Evolutionary conservation across 2,329 filamentous ascomycete species (phyloP).

Genomic region (Pleoardoris graminearum): DNA sequence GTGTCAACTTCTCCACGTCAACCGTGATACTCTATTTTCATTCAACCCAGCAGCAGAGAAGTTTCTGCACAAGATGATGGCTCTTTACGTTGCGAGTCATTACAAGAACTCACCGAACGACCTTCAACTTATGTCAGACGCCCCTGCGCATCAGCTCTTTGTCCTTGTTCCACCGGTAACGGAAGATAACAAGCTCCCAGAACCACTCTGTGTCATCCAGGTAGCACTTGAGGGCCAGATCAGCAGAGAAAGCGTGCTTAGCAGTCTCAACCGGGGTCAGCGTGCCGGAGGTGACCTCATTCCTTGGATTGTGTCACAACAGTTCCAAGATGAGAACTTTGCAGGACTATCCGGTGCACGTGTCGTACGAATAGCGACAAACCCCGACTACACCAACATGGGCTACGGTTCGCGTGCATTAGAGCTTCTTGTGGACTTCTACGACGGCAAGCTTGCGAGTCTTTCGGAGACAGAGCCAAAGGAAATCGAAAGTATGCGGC

Average conservation of each 20-base stretch:
- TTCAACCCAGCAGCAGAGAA: constrained; percentile 97
- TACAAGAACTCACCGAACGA: constrained; percentile 99
- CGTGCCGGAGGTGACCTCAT: constrained; percentile 91
- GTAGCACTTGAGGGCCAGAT: constrained; percentile 94
- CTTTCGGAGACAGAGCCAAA: constrained; percentile 71
- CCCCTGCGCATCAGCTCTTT: constrained; percentile 93
- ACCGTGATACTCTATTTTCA: constrained; percentile 95
- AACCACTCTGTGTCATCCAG: constrained; percentile 93
- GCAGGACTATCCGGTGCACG: constrained; percentile 89
- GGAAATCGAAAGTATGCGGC: constrained; percentile 65
- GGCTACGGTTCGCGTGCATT: constrained; percentile 91
- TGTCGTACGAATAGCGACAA: constrained; percentile 91
- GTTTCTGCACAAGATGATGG: constrained; percentile 97
- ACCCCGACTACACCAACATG: constrained; percentile 89
- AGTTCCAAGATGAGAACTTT: constrained; percentile 98
- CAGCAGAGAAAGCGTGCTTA: constrained; percentile 88
- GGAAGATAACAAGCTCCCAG: constrained; percentile 78
- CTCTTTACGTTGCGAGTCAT: constrained; percentile 92
- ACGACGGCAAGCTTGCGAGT: constrained; percentile 87
- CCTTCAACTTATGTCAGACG: constrained; percentile 97
- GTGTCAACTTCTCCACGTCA: constrained; percentile 91
- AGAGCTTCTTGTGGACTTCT: constrained; percentile 86
- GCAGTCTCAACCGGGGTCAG: constrained; percentile 84
- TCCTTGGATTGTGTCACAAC: constrained; percentile 95
- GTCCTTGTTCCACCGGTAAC: constrained; percentile 86